These are phyloP conservation scores for Kwoniella sp. DNA, from an alignment of 768 basidiomycete species.

Conservation along the genomic window DNA sequence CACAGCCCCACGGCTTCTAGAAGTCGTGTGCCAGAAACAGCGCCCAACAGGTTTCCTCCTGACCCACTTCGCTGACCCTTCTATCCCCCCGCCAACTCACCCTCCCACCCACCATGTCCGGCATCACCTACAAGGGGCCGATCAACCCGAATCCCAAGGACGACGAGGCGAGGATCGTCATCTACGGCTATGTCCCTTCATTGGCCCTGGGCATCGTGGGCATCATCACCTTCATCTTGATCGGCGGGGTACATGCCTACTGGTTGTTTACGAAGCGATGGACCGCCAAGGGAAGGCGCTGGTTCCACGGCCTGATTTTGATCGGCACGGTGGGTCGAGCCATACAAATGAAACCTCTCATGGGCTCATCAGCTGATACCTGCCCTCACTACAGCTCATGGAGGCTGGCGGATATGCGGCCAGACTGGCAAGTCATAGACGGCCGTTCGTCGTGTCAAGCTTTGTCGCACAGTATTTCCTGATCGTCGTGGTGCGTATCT, in stretches of 20 bases:
- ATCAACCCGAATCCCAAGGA: constrained; percentile 30
- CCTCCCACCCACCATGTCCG: constrained; percentile 2
- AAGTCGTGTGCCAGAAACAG: too few species aligned
- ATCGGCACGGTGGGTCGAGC: constrained; percentile 40
- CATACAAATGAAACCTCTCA: not conserved
- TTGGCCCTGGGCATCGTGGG: constrained; percentile 36
- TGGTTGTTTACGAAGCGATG: constrained; percentile 14
- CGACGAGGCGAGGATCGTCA: constrained; percentile 39
- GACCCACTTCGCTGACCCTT: not conserved
- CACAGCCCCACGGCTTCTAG: too few species aligned
- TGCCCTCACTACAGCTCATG: constrained; percentile 32
- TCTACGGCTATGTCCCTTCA: constrained; percentile 40
- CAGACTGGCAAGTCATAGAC: constrained; percentile 30
- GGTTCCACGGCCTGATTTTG: constrained; percentile 42
- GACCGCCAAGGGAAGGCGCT: constrained; percentile 9
- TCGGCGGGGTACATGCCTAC: constrained; percentile 2
- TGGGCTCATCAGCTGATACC: not conserved
- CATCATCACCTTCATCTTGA: constrained; percentile 36
- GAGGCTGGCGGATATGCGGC: constrained; percentile 48
- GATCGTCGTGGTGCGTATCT: constrained; percentile 40
- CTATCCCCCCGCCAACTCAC: not conserved
- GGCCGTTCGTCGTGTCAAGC: constrained; percentile 36
- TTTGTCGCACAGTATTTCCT: constrained; percentile 50
- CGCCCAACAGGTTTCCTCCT: too few species aligned
- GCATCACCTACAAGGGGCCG: constrained; percentile 19